Evolutionary conservation across 1,284 basidiomycete species (phyloP), one percentile per base, ranked within the genome.

Genomic region (Fistulinella cinereoalba): DNA sequence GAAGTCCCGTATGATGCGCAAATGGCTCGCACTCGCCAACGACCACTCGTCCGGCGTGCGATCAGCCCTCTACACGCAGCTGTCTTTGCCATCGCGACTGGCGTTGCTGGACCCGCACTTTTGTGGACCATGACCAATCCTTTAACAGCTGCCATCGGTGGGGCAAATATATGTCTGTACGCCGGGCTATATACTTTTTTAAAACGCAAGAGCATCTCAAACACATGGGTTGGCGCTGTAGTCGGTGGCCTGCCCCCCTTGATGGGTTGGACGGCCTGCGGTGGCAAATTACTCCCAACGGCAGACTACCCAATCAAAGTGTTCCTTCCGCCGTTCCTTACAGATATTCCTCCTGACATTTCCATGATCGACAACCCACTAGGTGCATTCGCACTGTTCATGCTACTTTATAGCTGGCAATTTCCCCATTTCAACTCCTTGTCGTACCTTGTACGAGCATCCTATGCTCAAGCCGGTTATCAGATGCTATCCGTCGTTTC

Each of bases 371-470:
- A 88, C 60, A 92, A 90, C 61, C 84, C 90, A 1, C 79, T 95
- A 33, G 81, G 85, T 0, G 82, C 89, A 0, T 68, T 88, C 45
- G 81, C 85, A 2, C 72, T 97, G 3, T 91, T 88, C 68, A 73
- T 83, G 63, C 69, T 97, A 42, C 79, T 98, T 12, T 99, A 87
- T 71, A 89, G 88, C 49, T 99, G 97, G 97, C 97, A 99, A 65
- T 99, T 99, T 68, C 96, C 97, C 16, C 97, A 99, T 68, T 99
- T 99, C 73, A 98, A 97, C 70, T 73, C 92, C 2, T 76, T 99
- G n/a, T 85, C 94, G 3, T 82, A 97, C 68, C 76, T 94, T 41
- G 80, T 97, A 12, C 81, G 94, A 22, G 83, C 80, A 15, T 88
- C 89, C 27, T 99, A 99, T 69, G 92, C 96, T 0, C 82, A 92